Evolutionary conservation across 164 flowering plant genomes (phyloP).

Genomic region (Magnolia sinica): DNA sequence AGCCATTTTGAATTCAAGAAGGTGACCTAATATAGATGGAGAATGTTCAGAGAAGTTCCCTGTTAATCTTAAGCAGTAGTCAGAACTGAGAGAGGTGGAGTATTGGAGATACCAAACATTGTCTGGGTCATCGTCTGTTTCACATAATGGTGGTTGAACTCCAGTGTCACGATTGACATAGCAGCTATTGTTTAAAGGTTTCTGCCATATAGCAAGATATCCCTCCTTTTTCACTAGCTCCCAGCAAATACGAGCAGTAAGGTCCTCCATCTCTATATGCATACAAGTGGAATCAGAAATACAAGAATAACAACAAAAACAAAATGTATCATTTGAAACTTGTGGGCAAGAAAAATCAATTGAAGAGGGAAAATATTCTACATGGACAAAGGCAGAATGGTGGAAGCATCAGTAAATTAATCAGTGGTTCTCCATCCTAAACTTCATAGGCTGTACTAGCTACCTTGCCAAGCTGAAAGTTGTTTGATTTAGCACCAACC

Average conservation of each 20-base stretch:
- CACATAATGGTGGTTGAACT: conserved; percentile 67
- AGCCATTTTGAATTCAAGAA: not conserved
- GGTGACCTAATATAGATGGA: not conserved
- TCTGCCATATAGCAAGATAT: conserved; percentile 77
- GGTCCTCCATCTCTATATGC: conserved; percentile 68
- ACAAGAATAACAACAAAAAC: not conserved
- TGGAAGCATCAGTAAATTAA: not conserved
- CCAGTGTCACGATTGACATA: conserved; percentile 60
- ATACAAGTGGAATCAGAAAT: not conserved
- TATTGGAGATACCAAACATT: conserved; percentile 59
- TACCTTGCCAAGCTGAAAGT: not conserved
- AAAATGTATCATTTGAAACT: not conserved
- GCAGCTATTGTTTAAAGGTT: conserved; percentile 70
- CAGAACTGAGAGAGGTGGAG: not conserved
- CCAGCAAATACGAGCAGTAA: conserved; percentile 80
- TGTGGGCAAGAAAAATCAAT: not conserved
- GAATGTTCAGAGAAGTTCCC: not conserved
- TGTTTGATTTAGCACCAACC: not conserved
- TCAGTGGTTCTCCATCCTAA: not conserved
- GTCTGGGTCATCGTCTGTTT: conserved; percentile 68
- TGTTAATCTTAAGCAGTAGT: not conserved
- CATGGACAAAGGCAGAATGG: not conserved
- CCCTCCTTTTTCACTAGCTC: conserved; percentile 79
- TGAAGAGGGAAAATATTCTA: not conserved
- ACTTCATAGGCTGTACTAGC: not conserved